Evolutionary conservation across 2,329 filamentous ascomycete species (phyloP).

Genomic region (Pseudocercospora cruenta): DNA sequence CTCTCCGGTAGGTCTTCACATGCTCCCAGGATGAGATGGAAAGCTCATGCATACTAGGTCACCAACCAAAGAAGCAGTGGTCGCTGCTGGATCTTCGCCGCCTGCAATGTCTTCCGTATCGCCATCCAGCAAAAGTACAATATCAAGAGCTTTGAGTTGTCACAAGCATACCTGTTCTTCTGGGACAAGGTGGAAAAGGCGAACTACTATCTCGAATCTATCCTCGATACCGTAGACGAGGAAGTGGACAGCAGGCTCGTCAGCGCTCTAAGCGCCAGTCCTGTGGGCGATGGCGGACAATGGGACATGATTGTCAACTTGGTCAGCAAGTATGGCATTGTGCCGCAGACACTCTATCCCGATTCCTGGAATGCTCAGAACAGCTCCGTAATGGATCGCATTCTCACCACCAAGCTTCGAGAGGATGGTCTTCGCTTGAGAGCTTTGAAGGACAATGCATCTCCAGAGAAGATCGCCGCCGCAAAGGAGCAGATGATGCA

Average conservation of each 20-base stretch:
- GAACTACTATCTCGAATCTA: constrained; percentile 85
- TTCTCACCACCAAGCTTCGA: constrained; percentile 84
- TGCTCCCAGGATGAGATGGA: not conserved
- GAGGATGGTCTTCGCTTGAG: constrained; percentile 78
- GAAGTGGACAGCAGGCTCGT: constrained; percentile 74
- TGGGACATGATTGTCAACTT: constrained; percentile 93
- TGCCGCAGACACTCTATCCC: constrained; percentile 79
- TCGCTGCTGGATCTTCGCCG: constrained; percentile 89
- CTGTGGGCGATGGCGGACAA: constrained; percentile 81
- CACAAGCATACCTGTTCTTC: constrained; percentile 85
- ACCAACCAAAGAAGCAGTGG: constrained; percentile 83
- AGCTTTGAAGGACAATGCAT: constrained; percentile 51
- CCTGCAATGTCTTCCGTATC: constrained; percentile 90
- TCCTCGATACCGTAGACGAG: constrained; percentile 72
- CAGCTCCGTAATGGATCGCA: constrained; percentile 68
- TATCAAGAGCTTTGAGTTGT: constrained; percentile 79
- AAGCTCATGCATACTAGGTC: constrained; percentile 49
- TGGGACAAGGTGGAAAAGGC: constrained; percentile 93
- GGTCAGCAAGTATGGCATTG: constrained; percentile 80
- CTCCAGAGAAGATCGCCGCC: constrained; percentile 45
- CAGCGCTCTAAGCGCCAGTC: constrained; percentile 67
- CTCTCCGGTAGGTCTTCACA: constrained; percentile 52
- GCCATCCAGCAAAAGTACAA: constrained; percentile 83
- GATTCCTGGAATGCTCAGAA: constrained; percentile 79
- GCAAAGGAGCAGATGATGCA: constrained; percentile 75